These are phyloP conservation scores for Brassica nigra DNA, from an alignment of 345 rosid genomes.

Conservation along the genomic window DNA sequence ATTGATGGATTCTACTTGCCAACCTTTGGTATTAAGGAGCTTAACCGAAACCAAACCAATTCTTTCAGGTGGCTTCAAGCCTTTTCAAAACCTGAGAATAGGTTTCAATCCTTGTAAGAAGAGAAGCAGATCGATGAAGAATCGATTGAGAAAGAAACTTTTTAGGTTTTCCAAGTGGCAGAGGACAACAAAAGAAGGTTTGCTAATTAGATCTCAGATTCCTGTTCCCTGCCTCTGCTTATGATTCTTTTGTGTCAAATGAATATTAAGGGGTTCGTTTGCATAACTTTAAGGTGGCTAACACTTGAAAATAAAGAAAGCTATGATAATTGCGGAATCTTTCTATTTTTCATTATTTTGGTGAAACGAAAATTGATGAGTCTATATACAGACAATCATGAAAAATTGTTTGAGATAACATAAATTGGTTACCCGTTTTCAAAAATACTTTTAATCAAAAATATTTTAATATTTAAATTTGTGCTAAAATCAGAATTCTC, in stretches of 20 bases:
- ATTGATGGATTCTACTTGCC: background rate
- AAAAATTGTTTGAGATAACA: no score
- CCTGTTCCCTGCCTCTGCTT: background rate
- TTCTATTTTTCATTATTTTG: background rate
- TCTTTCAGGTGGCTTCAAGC: constrained; percentile 61
- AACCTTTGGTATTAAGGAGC: background rate
- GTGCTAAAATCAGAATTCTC: no score
- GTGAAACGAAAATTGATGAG: background rate
- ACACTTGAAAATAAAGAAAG: constrained; percentile 18
- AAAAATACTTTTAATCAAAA: no score
- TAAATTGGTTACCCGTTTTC: no score
- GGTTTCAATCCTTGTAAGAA: constrained; percentile 14
- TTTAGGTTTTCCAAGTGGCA: background rate
- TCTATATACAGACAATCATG: no score
- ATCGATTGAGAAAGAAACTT: background rate
- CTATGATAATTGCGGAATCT: background rate
- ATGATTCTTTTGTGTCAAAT: constrained; percentile 18
- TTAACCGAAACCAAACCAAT: background rate
- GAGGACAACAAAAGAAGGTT: constrained; percentile 15
- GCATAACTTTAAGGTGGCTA: constrained; percentile 9
- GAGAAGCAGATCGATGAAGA: constrained; percentile 5
- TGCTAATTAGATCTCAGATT: background rate
- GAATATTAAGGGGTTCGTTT: constrained; percentile 16
- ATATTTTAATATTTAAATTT: no score
- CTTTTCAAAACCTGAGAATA: constrained; percentile 47